phyloP scores from a whole-genome alignment of 1,284 basidiomycete genomes.

The Marasmius fiardii region DNA sequence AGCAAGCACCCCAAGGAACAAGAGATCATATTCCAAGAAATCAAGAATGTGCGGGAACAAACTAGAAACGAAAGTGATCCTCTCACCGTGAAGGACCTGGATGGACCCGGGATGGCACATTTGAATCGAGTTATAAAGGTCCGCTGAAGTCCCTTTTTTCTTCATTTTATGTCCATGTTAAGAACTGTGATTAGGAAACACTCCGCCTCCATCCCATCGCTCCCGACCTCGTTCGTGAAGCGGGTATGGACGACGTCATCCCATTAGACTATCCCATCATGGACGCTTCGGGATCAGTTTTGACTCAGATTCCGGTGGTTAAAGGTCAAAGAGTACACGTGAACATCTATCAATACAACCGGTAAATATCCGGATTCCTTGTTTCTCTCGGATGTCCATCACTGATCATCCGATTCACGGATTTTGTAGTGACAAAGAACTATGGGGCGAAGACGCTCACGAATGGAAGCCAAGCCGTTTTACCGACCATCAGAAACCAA shows the following conservation, averaged over 20 bases:
- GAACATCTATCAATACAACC: slow-evolving; percentile 15
- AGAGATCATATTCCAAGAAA: slow-evolving; percentile 21
- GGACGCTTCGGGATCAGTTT: slow-evolving; percentile 10
- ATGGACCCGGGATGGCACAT: neutral
- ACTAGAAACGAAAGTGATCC: slow-evolving; percentile 12
- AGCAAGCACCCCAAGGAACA: slow-evolving; percentile 21
- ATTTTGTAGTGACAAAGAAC: neutral
- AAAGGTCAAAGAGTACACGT: slow-evolving; percentile 16
- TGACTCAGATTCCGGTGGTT: slow-evolving; percentile 15
- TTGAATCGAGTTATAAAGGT: neutral
- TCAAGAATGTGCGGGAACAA: slow-evolving; percentile 15
- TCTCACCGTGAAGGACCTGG: slow-evolving; percentile 21
- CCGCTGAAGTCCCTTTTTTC: neutral
- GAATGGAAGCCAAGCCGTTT: slow-evolving; percentile 19
- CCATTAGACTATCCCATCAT: slow-evolving; percentile 15
- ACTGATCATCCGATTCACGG: neutral
- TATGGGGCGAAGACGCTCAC: slow-evolving; percentile 15
- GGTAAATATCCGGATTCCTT: slow-evolving; percentile 6
- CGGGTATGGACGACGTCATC: slow-evolving; percentile 19
- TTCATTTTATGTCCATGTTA: neutral
- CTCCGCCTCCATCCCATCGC: slow-evolving; percentile 19
- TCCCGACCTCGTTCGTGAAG: slow-evolving; percentile 7
- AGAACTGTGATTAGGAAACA: slow-evolving; percentile 13
- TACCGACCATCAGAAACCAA: slow-evolving; percentile 5
- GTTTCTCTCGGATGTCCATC: neutral